Conservation (phyloP, 75 land plant species). For the Azolla pinnata region DNA sequence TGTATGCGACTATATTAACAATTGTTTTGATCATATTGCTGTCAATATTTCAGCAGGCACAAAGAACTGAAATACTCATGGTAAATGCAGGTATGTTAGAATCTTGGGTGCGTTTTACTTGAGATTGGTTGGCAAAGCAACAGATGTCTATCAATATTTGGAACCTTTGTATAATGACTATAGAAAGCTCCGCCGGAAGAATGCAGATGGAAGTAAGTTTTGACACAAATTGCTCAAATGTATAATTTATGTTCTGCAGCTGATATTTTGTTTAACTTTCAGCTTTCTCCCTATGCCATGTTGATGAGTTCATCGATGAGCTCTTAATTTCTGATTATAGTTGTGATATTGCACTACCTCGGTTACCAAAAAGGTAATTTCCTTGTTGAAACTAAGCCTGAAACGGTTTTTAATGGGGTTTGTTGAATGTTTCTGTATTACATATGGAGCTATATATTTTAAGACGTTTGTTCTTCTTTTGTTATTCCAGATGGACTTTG, state of each 20-base stretch:
- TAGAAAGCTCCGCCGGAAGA: constrained; percentile 59
- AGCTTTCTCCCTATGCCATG: constrained; percentile 66
- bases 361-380: constrained; percentile 78
- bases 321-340: constrained; percentile 83
- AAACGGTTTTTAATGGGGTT: too few species aligned
- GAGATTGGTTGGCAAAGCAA: constrained; percentile 78
- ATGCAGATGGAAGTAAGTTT: constrained; percentile 77
- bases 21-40: too few species aligned
- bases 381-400: too few species aligned
- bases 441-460: too few species aligned
- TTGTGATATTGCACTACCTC: constrained; percentile 91
- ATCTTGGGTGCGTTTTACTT: constrained; percentile 90
- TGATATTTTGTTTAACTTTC: constrained; percentile 10
- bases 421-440: too few species aligned
- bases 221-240: neutral
- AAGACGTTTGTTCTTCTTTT: neutral
- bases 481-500: constrained; percentile 52
- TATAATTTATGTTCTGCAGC: neutral
- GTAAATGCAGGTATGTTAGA: constrained; percentile 83
- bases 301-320: constrained; percentile 96
- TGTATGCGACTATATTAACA: too few species aligned
- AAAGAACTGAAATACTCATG: neutral
- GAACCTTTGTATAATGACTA: constrained; percentile 98
- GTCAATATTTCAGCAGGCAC: neutral
- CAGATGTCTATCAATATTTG: constrained; percentile 84